Evolutionary conservation across 441 rosid species (phyloP).

Genomic region (Iberis amara): DNA sequence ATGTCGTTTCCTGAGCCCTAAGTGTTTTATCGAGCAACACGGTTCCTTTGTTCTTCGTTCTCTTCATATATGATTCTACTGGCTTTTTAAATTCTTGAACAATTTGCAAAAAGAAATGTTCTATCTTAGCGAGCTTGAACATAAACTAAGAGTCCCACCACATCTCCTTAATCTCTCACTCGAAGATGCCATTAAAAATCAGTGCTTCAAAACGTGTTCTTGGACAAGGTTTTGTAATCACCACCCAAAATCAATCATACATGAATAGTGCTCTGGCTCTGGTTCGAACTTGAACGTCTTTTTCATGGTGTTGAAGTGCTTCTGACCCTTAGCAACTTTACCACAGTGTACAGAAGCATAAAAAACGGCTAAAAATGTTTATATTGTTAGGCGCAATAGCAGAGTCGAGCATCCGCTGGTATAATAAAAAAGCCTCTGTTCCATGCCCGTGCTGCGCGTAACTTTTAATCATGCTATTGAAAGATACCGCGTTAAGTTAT

Average conservation of each 20-base stretch:
- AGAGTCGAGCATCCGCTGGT: conserved; percentile 51
- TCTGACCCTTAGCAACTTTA: conserved; percentile 54
- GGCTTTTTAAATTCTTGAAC: not conserved
- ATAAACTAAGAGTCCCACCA: conserved; percentile 71
- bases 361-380: conserved; percentile 76
- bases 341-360: conserved; percentile 85
- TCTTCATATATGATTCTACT: too few relatives aligned
- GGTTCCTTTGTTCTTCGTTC: too few relatives aligned
- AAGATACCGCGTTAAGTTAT: conserved; percentile 53
- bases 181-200: conserved; percentile 53
- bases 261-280: conserved; percentile 77
- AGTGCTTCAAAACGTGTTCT: conserved; percentile 56
- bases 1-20: not conserved
- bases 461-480: conserved; percentile 72
- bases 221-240: conserved; percentile 59
- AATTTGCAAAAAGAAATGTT: conserved; percentile 46
- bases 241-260: conserved; percentile 85
- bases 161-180: conserved; percentile 55
- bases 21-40: too few relatives aligned
- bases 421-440: conserved; percentile 48
- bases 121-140: conserved; percentile 61
- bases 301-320: conserved; percentile 60
- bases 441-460: conserved; percentile 74
- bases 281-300: conserved; percentile 65
- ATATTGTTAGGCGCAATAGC: conserved; percentile 54